phyloP scores from a whole-genome alignment of 1,139 yeast genomes.

The Kodamaea ohmeri region DNA sequence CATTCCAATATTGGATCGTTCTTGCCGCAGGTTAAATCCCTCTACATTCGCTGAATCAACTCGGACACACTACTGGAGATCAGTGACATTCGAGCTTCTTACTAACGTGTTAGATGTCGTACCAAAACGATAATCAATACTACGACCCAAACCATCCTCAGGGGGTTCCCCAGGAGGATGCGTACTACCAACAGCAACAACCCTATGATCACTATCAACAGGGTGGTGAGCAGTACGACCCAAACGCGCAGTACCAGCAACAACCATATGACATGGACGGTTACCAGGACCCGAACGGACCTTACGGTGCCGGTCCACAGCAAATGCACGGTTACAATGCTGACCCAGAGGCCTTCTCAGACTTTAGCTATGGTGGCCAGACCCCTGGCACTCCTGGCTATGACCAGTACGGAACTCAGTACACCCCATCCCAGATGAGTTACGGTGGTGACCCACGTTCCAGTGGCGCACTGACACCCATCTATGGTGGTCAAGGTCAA shows the following conservation, averaged over 20 bases:
- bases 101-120: slow-evolving; percentile 34
- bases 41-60: too few relatives aligned
- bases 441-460: slow-evolving; percentile 75
- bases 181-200: slow-evolving; percentile 49
- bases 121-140: slow-evolving; percentile 50
- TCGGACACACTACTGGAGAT: neutral
- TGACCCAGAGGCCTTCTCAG: slow-evolving; percentile 76
- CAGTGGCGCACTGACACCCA: slow-evolving; percentile 94
- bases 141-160: slow-evolving; percentile 45
- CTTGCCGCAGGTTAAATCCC: too few relatives aligned
- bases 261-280: slow-evolving; percentile 51
- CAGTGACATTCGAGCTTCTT: neutral
- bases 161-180: slow-evolving; percentile 34
- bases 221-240: slow-evolving; percentile 43
- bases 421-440: slow-evolving; percentile 80
- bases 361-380: slow-evolving; percentile 65
- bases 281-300: slow-evolving; percentile 35
- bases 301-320: slow-evolving; percentile 31
- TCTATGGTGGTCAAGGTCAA: slow-evolving; percentile 64
- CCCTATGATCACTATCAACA: slow-evolving; percentile 40
- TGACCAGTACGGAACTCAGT: slow-evolving; percentile 77
- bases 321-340: slow-evolving; percentile 41
- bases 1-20: neutral
- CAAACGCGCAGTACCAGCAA: slow-evolving; percentile 53
- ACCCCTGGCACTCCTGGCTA: slow-evolving; percentile 67